Base-by-base conservation (phyloP, 495 filamentous ascomycete species). In the Aspergillus bertholletiae region DNA sequence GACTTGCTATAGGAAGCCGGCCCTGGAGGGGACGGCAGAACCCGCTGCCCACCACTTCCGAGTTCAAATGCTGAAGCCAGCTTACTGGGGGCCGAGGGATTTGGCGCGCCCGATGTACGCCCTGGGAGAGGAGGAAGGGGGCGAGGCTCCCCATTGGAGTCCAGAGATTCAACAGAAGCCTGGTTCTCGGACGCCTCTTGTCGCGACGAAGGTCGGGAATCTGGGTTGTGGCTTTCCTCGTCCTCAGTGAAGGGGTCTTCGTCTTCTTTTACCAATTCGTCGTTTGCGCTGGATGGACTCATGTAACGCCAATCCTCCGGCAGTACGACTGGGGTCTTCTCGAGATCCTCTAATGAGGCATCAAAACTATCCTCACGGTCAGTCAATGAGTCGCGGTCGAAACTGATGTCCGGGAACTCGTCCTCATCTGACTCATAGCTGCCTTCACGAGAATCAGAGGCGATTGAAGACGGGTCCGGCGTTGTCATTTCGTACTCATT, bases 401-500 rank as follows among this genome's bases (percentile, higher is more conserved):
- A 92, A 65, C 87, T 87, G 26, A 84, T 75, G 23, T 89, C 84
- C 20, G 84, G 39, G 18, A 43, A 81, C 22, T 89, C 85, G 24
- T 87, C 80, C 20, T 87, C 82, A 17, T 84, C 84, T n/a, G 89
- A 92, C 50, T 97, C 94, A 64, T 91, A 96, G 68, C 92, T 96
- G 18, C 89, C 88, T 56, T 96, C 89, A 23, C 92, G 85, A 6
- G 92, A 96, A 48, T 84, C 90, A 13, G 89, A 92, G 15, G 88
- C 89, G 45, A 93, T 75, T 1, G 88, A 97, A 5, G 95, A 97
- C 15, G 90, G 82, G 68, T 96, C 94, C 1, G 94, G 94, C 3
- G 94, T 98, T 30, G 89, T 86, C 89, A 96, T 92, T 72, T 97
- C 94, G 64, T 97, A 98, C 66, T 97, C 92, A 62, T 96, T 96